Evolutionary conservation across 352 stramenopile genomes (phyloP), one percentile per base, ranked within the genome.

Genomic region (Proteromonas lacertae): DNA sequence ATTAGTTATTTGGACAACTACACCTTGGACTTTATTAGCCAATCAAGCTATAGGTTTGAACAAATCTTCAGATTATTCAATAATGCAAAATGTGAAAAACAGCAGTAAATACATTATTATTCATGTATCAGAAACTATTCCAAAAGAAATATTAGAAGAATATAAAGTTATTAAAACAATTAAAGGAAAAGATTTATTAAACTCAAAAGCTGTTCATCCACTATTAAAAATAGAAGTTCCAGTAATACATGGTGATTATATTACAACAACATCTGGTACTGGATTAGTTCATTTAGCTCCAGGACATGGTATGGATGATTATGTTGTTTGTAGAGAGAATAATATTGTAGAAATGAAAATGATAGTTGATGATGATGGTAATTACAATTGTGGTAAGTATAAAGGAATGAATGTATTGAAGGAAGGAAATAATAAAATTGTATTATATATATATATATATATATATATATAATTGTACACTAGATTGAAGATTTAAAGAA

Each of bases 221-320:
- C 45, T 94, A 10, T 63, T 64, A 29, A 59, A 74, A 17, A 62
- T 70, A 24, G 53, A 67, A 30, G 74, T 51, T 21, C 47, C 50
- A 10, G 50, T 73, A 5, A 62, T 89, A 4, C 56, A 82, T 17
- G 81, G 80, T 3, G 73, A 93, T 44, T 90, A 96, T 57, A 90
- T 97, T 19, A 94, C 80, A 0, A 83, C 68, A 1, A 82, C 95
- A 41, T 78, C 71, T 18, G 86, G 86, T 46, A 97, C 83, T 4
- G 86, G 86, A 21, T 51, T 97, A n/a, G 86, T 97, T 16, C 86
- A 97, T 56, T 96, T 80, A 7, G 83, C 83, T 1, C 83, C 86
- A 6, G 82, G 76, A 6, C 83, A 96, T 54, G 86, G 86, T 41
- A 70, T 92, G 43, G 86, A 97, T 39, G 83, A 96, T 62, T 75